phyloP scores from a whole-genome alignment of 1,139 yeast genomes.

The Lodderomyces margitis region DNA sequence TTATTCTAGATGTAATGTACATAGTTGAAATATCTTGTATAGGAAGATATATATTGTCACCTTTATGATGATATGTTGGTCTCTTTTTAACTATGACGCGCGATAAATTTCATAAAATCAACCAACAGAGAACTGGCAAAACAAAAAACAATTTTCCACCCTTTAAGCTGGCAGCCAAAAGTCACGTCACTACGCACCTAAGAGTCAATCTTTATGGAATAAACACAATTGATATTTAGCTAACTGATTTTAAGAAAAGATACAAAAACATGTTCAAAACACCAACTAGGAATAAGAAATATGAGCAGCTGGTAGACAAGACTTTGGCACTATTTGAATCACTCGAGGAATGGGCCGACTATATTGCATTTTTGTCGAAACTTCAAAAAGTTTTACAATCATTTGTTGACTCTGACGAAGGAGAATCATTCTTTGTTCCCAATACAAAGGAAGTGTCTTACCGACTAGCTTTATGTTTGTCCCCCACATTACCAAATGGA shows the following conservation, averaged over 20 bases:
- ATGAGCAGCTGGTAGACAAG: conserved; percentile 63
- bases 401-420: conserved; percentile 28
- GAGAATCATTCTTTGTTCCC: conserved; percentile 47
- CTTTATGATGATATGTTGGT: too few species aligned
- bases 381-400: conserved; percentile 65
- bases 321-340: conserved; percentile 77
- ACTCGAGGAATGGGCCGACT: conserved; percentile 99
- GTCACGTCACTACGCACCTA: too few species aligned
- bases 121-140: too few species aligned
- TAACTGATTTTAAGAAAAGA: too few species aligned
- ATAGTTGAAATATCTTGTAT: too few species aligned
- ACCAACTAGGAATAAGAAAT: conserved; percentile 63
- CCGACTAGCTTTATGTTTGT: conserved; percentile 62
- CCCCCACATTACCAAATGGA: conserved; percentile 85
- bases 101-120: too few species aligned
- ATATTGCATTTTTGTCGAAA: conserved; percentile 81
- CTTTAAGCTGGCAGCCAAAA: too few species aligned
- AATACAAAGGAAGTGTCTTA: conserved; percentile 41
- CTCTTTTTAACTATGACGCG: too few species aligned
- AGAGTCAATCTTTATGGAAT: too few species aligned
- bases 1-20: conserved; percentile 10
- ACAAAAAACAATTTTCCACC: too few species aligned
- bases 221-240: too few species aligned
- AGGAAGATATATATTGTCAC: too few species aligned
- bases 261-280: not conserved